Conservation (phyloP, 2,329 filamentous ascomycete species). For the Aspergillus nomiae region DNA sequence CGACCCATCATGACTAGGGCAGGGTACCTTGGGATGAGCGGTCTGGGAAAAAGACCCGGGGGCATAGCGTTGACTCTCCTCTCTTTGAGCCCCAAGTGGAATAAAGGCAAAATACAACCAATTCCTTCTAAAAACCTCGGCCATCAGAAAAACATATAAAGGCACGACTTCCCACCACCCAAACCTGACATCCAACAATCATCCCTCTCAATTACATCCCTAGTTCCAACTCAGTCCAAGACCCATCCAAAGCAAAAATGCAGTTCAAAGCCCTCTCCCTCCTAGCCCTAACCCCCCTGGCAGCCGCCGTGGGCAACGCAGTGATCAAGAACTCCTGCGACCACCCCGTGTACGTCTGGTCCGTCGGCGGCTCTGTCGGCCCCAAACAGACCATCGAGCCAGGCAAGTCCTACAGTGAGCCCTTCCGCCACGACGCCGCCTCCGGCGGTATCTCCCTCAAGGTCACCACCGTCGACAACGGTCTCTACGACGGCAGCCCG, state of each 20-base stretch:
- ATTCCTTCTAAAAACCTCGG: background rate
- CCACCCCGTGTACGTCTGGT: slow-evolving; percentile 41
- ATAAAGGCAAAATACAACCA: background rate
- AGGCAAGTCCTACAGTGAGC: slow-evolving; percentile 38
- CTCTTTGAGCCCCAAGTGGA: background rate
- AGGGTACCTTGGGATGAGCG: background rate
- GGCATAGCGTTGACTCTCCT: background rate
- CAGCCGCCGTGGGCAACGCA: slow-evolving; percentile 39
- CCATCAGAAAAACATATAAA: background rate
- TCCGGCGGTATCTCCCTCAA: slow-evolving; percentile 48
- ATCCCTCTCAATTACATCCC: background rate
- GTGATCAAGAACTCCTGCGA: slow-evolving; percentile 43
- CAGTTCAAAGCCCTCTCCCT: slow-evolving; percentile 32
- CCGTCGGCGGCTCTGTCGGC: slow-evolving; percentile 38
- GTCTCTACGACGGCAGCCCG: slow-evolving; percentile 38
- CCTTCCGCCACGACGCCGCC: slow-evolving; percentile 35
- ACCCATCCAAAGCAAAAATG: slow-evolving; percentile 28
- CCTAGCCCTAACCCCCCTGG: slow-evolving; percentile 34
- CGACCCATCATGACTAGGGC: background rate
- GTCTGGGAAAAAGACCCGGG: background rate
- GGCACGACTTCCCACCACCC: background rate
- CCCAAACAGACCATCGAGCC: slow-evolving; percentile 33
- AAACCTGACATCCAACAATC: background rate
- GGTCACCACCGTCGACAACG: slow-evolving; percentile 39
- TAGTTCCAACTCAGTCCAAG: background rate